Percentiles rank a stretch among this genome's conserved stretches.
These are phyloP conservation scores for Chaetomium sp. DNA, from an alignment of 2,329 filamentous ascomycete genomes.

Conservation along the genomic window DNA sequence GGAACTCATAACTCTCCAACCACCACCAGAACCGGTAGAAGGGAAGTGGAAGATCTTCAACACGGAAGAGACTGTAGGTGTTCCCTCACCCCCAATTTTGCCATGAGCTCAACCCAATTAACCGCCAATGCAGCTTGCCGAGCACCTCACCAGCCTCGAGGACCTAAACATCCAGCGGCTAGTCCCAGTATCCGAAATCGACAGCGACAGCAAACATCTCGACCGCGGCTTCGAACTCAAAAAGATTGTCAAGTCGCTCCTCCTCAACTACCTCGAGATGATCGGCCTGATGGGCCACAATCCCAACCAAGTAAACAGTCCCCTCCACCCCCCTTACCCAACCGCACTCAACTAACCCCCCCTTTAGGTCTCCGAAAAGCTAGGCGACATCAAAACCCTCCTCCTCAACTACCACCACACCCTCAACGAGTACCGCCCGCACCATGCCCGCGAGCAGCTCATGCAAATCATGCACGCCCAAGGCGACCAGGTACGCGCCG, in stretches of 20 bases:
- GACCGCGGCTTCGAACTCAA: slow-evolving; percentile 65
- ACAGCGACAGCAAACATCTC: slow-evolving; percentile 48
- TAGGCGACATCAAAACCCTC: slow-evolving; percentile 71
- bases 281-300: slow-evolving; percentile 63
- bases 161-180: slow-evolving; percentile 67
- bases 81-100: slow-evolving; percentile 20
- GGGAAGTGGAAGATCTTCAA: slow-evolving; percentile 73
- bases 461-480: slow-evolving; percentile 85
- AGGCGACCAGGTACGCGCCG: slow-evolving; percentile 62
- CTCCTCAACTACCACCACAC: slow-evolving; percentile 90
- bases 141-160: slow-evolving; percentile 60
- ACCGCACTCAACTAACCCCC: neutral
- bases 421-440: slow-evolving; percentile 88
- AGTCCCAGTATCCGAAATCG: slow-evolving; percentile 31
- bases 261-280: slow-evolving; percentile 85
- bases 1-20: slow-evolving; percentile 71
- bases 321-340: slow-evolving; percentile 1
- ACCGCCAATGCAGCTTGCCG: slow-evolving; percentile 40
- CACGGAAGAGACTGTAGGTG: slow-evolving; percentile 46
- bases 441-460: slow-evolving; percentile 83
- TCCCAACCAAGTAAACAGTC: slow-evolving; percentile 46
- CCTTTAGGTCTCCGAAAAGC: slow-evolving; percentile 58
- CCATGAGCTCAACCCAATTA: neutral
- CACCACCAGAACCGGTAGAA: slow-evolving; percentile 65
- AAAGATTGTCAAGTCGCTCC: slow-evolving; percentile 71